Evolutionary conservation across 2,329 filamentous ascomycete species (phyloP).

Genomic region (Neobulgaria alba): DNA sequence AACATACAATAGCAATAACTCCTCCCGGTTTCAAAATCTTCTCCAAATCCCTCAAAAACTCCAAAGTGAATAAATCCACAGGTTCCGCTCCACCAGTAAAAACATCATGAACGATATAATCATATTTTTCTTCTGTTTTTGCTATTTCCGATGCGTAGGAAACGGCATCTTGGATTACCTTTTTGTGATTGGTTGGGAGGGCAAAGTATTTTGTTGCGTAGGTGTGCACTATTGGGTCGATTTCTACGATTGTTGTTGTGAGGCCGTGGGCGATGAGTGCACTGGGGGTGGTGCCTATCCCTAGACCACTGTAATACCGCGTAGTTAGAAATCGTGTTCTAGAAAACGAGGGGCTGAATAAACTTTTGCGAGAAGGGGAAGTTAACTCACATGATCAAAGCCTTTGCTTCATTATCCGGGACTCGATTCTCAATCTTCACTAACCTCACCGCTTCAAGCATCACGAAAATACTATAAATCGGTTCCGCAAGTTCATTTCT

Average conservation of each 20-base stretch:
- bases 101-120: constrained; percentile 96
- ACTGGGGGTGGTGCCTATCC: constrained; percentile 84
- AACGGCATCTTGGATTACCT: constrained; percentile 76
- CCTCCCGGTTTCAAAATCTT: constrained; percentile 68
- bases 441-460: constrained; percentile 85
- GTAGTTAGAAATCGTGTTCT: constrained; percentile 17
- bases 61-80: constrained; percentile 73
- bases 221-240: constrained; percentile 81
- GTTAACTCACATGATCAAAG: constrained; percentile 80
- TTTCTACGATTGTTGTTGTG: constrained; percentile 87
- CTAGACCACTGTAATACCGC: constrained; percentile 60
- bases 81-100: constrained; percentile 96
- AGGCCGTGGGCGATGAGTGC: constrained; percentile 83
- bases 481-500: constrained; percentile 77
- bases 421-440: constrained; percentile 50
- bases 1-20: constrained; percentile 73
- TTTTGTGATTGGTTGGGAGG: constrained; percentile 66
- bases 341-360: not conserved
- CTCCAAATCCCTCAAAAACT: constrained; percentile 68
- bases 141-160: constrained; percentile 48
- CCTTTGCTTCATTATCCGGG: constrained; percentile 60
- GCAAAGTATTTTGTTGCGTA: constrained; percentile 79
- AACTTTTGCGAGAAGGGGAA: too few relatives aligned
- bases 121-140: constrained; percentile 45
- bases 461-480: constrained; percentile 92